Evolutionary conservation across 352 stramenopile genomes (phyloP), one percentile per base, ranked within the genome.

Genomic region (Pythium plurisporium): DNA sequence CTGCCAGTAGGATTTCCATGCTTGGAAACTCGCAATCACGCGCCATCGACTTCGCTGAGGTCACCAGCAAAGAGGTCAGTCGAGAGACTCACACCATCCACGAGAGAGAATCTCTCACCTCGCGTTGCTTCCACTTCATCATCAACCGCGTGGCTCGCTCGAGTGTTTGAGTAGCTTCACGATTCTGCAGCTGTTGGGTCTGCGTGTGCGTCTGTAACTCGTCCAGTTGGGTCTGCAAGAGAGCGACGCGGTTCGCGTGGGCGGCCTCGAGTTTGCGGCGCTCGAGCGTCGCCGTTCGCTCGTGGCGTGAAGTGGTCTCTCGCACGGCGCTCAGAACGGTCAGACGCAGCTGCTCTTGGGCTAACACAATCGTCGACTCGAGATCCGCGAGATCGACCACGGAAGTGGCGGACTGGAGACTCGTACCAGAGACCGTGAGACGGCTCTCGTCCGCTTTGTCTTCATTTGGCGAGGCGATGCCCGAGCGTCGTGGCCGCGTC

Each of bases 211-310:
- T 43, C 43, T 79, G 65, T 20, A 87, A 52, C 40, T 78, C 73
- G 20, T 79, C 65, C 22, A 87, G 64, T 31, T 71, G 69, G 47
- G 33, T 72, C 69, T 83, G 36, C 10, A 86, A 58, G 37, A 80
- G 72, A 3, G 72, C 58, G 47, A 82, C 36, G 11, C 70, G 69
- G 44, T 72, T 86, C 17, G 65, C 51, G 40, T 88, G 68, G 22
- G 67, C 65, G 7, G 72, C 73, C n/a, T 65, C 59, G n/a, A 74
- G 46, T 48, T 86, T 82, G 56, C 71, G 72, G 10, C 72, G 67
- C 55, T 80, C 67, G 34, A 85, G 49, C 31, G 54, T 50, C 23
- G 61, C 55, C 15, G 62, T 65, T 15, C 59, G 51, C 17, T 47
- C 44, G 14, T 42, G 26, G 1, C 23, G 26, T 8, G 42, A 17